Evolutionary conservation across 208 protist genomes (phyloP), one percentile per base, ranked within the genome.

Genomic region (Leishmania tarentolae): DNA sequence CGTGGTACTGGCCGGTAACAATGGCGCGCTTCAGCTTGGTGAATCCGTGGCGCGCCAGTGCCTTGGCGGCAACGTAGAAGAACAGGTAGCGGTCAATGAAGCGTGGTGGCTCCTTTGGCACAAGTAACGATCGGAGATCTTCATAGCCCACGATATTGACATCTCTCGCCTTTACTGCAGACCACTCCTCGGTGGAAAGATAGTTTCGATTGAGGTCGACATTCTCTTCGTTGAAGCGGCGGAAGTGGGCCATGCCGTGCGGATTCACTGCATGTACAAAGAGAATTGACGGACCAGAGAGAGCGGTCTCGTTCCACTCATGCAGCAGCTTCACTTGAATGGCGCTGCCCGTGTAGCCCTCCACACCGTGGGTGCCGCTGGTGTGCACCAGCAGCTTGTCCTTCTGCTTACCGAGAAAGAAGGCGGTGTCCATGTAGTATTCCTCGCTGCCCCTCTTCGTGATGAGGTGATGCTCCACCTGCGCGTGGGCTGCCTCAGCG

Each of bases 251-350:
- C 93, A 98, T 96, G 57, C 94, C 94, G 84, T 93, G 93, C 3
- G 94, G 94, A 79, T 98, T 98, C 66, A 98, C 75, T 42, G 92
- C 92, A 79, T 98, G 94, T 31, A 98, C 78, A 79, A 97, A 96
- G 65, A 98, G 87, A 19, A 98, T 84, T 8, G 93, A 95, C 13
- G 94, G 88, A 0, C 91, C 92, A 15, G 86, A 61, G 53, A 63
- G 61, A 70, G 83, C 79, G 59, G 82, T 94, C 31, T 44, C 80
- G 66, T 93, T 92, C 88, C 89, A 93, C 81, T 89, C 87, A 9
- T 86, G 78, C 74, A 98, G 82, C 24, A 96, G 77, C 71, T 95
- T 91, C 61, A 85, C 87, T 76, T 98, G 94, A 59, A 98, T 90
- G 2, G 88, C 94, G 78, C 92, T 96, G 37, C 93, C 93, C 6